Percentiles rank a stretch among this genome's conserved stretches.
phyloP scores from a whole-genome alignment of 2,329 filamentous ascomycete genomes.

The Aureobasidium sp. region DNA sequence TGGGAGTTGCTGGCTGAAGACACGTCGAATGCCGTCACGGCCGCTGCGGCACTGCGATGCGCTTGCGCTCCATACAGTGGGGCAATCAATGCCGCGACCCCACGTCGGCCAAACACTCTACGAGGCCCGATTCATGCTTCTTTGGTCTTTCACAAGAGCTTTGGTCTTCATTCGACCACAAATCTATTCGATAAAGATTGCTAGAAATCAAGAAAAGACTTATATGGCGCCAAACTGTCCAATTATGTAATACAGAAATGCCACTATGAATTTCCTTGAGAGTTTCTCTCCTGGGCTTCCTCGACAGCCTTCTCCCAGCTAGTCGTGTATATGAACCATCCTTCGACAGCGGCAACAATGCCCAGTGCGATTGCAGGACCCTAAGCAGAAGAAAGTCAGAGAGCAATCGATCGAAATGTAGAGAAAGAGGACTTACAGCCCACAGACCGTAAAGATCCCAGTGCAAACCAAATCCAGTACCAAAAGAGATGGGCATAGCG shows the following conservation, averaged over 20 bases:
- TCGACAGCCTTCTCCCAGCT: constrained; percentile 52
- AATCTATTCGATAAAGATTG: too few relatives aligned
- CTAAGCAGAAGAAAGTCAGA: neutral
- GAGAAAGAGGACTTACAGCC: constrained; percentile 30
- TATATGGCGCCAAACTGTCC: neutral
- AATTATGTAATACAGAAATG: neutral
- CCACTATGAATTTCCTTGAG: constrained; percentile 17
- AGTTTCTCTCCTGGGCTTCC: constrained; percentile 53
- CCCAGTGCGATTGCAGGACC: constrained; percentile 56
- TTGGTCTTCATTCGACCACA: too few relatives aligned
- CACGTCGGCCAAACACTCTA: constrained; percentile 1
- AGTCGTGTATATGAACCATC: constrained; percentile 48
- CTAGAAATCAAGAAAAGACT: too few relatives aligned
- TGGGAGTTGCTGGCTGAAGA: neutral
- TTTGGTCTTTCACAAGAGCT: neutral
- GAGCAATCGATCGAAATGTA: constrained; percentile 19
- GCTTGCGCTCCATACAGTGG: neutral
- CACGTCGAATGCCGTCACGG: constrained; percentile 1
- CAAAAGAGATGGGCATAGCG: constrained; percentile 76
- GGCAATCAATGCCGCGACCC: constrained; percentile 5
- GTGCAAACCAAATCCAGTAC: constrained; percentile 63
- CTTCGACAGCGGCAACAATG: constrained; percentile 52
- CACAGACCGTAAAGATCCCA: constrained; percentile 78
- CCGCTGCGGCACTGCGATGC: neutral
- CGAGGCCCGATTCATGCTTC: neutral